Evolutionary conservation across 331 rosid genomes (phyloP).

Genomic region (Pyracantha coccinea): DNA sequence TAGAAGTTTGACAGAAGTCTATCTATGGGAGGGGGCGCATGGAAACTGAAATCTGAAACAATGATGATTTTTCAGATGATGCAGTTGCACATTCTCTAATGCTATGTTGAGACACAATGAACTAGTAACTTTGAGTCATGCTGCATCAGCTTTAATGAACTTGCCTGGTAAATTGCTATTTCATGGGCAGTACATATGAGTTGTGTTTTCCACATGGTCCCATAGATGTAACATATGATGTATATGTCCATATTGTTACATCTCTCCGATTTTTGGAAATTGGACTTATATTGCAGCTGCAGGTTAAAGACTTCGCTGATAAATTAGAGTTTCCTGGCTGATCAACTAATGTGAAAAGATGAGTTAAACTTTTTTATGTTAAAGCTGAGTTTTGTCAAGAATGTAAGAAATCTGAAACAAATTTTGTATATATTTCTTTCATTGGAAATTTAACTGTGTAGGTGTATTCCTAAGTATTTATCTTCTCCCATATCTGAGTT

Average conservation of each 20-base stretch:
- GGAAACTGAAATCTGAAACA: constrained; percentile 9
- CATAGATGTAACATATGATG: neutral
- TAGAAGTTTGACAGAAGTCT: constrained; percentile 19
- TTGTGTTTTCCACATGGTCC: neutral
- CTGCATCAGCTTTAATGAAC: neutral
- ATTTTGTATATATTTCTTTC: neutral
- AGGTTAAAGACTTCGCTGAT: neutral
- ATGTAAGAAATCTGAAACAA: constrained; percentile 2
- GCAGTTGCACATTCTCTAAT: constrained; percentile 6
- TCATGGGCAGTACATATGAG: neutral
- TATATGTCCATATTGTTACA: neutral
- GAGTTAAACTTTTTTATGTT: constrained; percentile 3
- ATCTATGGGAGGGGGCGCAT: neutral
- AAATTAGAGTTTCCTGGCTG: neutral
- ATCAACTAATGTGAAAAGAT: neutral
- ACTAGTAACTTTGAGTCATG: constrained; percentile 5
- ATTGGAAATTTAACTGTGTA: neutral
- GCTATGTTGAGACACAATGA: neutral
- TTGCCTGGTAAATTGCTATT: constrained; percentile 4
- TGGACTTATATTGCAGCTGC: neutral
- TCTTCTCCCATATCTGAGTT: neutral
- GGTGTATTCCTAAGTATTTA: neutral
- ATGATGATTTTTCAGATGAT: neutral
- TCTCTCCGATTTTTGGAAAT: neutral
- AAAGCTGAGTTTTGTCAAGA: constrained; percentile 9